A percentile compares a stretch with the other conserved stretches of the same genome.
Conservation (phyloP, 2,329 filamentous ascomycete genomes). For the Pseudogymnoascus sp. region DNA sequence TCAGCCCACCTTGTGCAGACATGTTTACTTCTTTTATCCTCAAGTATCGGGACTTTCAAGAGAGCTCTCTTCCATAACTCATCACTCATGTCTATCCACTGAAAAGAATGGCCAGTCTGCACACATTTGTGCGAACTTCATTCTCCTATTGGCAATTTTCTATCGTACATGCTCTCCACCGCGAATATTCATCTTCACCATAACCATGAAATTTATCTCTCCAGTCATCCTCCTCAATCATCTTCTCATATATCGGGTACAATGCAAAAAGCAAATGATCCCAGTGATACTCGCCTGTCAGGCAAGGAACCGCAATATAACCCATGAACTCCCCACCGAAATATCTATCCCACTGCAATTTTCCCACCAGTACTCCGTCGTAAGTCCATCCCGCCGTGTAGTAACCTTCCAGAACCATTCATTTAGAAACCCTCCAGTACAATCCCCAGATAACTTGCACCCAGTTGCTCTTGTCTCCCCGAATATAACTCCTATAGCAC, state of each 20-base stretch:
- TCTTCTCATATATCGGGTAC: not conserved
- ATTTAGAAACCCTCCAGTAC: not conserved
- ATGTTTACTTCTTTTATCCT: not conserved
- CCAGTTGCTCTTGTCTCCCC: too few relatives aligned
- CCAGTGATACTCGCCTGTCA: not conserved
- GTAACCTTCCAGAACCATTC: not conserved
- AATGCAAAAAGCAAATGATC: not conserved
- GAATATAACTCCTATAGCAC: not conserved
- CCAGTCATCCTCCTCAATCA: not conserved
- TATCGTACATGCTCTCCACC: not conserved
- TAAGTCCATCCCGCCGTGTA: not conserved
- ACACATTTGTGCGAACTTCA: not conserved
- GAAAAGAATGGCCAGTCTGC: not conserved
- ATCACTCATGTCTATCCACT: not conserved
- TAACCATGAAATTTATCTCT: not conserved
- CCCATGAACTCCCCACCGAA: not conserved
- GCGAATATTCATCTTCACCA: not conserved
- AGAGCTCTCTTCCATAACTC: not conserved
- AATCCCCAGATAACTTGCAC: not conserved
- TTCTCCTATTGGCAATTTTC: not conserved
- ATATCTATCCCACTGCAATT: not conserved
- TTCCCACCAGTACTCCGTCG: not conserved
- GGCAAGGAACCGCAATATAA: not conserved
- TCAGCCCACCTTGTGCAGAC: not conserved
- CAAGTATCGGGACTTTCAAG: not conserved